phyloP scores from a whole-genome alignment of 1,284 basidiomycete species.

The Trametes sp. region DNA sequence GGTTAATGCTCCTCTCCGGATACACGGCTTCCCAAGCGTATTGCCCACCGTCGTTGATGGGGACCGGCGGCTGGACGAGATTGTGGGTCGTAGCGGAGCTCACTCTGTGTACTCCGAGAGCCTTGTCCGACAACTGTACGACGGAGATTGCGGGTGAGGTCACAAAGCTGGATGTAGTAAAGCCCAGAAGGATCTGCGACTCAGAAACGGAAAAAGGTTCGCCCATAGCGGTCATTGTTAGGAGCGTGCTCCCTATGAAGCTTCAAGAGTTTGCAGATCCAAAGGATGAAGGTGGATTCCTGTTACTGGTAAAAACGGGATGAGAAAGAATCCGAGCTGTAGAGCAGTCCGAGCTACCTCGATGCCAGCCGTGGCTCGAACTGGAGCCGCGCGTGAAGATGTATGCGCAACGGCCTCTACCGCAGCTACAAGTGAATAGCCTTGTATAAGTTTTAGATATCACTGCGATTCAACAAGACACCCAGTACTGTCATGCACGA shows the following conservation, averaged over 20 bases:
- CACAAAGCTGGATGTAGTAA: slow-evolving; percentile 30
- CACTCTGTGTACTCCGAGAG: slow-evolving; percentile 57
- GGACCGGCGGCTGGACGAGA: slow-evolving; percentile 46
- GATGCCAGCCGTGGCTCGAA: no score
- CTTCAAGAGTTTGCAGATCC: no score
- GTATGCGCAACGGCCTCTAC: no score
- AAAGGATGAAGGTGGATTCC: no score
- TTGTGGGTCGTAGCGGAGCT: slow-evolving; percentile 49
- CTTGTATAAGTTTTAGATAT: no score
- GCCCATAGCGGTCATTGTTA: background rate
- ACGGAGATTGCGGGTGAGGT: slow-evolving; percentile 17
- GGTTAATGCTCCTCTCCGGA: slow-evolving; percentile 67
- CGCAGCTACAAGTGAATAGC: no score
- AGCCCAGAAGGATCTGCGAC: slow-evolving; percentile 32
- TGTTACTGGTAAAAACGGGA: no score
- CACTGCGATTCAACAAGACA: no score
- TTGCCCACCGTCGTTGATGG: slow-evolving; percentile 38
- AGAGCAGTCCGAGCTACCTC: no score
- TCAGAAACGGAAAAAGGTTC: slow-evolving; percentile 25
- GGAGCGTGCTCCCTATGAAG: background rate
- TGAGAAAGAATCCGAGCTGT: no score
- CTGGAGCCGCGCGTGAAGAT: no score
- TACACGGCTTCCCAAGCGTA: slow-evolving; percentile 68
- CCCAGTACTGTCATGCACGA: no score
- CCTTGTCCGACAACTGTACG: slow-evolving; percentile 45